Base-by-base conservation (phyloP, 345 rosid species). In the Lepidium didymum region DNA sequence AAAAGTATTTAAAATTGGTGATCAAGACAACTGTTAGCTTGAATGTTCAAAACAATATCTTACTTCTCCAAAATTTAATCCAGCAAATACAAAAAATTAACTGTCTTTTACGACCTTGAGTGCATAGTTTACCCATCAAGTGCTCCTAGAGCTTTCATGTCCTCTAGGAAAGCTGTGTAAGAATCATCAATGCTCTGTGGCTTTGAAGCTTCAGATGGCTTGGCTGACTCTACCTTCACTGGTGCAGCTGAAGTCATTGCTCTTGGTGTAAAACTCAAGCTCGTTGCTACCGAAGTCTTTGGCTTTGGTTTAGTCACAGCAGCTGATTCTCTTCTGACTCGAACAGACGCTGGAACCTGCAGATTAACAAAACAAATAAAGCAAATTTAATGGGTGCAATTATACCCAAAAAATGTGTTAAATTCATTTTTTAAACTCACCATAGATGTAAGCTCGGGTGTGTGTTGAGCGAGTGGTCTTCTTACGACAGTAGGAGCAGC, bases 101-200 rank as follows among this genome's bases (percentile, higher is more conserved):
- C 52, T 5, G 12, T 10, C 21, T 42, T 42, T 13, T 12, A 50
- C 49, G 54, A 16, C 66, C 29, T 18, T 1, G n/a, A 29, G 23
- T 29, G 16, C 1, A 51, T 21, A 43, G 4, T 14, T 85, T 80
- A 94, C 59, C 87, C 64, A 70, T 94, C 99, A 60, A 94, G 95
- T 0, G 97, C 99, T 35, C 99, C 99, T 5, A 94, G 96, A 23
- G 97, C 97, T 80, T 94, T 91, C 99, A 94, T 94, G 82, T 94
- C 99, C 64, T 91, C 99, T 64, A 94, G 72, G 80, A 91, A 94
- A 54, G 97, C 93, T 23, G 45, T 62, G 68, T 94, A 94, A 0
- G 97, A 89, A 73, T 94, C 97, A 61, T 94, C 97, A 40, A 91
- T 86, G 80, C 96, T 89, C 76, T 71, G 83, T 42, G 81, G 45